Evolutionary conservation across 768 basidiomycete genomes (phyloP).

Genomic region (Pleurotus tuber-regium): DNA sequence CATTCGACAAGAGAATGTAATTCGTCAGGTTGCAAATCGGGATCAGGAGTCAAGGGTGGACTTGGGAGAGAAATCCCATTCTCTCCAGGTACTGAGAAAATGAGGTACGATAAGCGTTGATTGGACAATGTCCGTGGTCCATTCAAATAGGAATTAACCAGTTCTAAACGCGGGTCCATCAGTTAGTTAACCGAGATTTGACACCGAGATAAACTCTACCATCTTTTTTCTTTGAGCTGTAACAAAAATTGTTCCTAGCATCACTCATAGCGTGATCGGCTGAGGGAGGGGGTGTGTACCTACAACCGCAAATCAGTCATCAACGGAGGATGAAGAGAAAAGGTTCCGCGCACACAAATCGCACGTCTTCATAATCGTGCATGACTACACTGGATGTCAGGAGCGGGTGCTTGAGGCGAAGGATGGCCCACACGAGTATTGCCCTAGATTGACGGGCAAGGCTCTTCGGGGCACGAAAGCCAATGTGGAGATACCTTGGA

Average conservation of each 20-base stretch:
- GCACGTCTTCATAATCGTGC: constrained; percentile 59
- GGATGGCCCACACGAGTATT: constrained; percentile 64
- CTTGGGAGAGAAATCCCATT: constrained; percentile 2
- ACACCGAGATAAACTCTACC: constrained; percentile 46
- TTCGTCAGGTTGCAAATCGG: constrained; percentile 7
- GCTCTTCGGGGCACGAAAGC: constrained; percentile 47
- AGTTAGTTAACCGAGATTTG: background rate
- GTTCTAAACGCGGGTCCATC: constrained; percentile 31
- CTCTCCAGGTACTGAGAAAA: constrained; percentile 37
- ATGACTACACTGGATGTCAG: constrained; percentile 63
- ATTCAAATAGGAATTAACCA: constrained; percentile 73
- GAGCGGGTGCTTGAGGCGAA: constrained; percentile 68
- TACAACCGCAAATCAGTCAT: constrained; percentile 23
- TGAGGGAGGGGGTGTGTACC: constrained; percentile 44
- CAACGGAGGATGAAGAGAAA: no score
- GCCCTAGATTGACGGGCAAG: constrained; percentile 49
- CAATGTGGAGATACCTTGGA: constrained; percentile 76
- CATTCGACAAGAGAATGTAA: constrained; percentile 23
- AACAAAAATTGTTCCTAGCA: constrained; percentile 49
- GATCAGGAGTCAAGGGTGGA: constrained; percentile 10
- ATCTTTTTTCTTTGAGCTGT: constrained; percentile 50
- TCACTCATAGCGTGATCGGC: constrained; percentile 41
- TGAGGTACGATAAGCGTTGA: constrained; percentile 62
- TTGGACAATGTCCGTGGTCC: constrained; percentile 72
- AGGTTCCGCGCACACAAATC: constrained; percentile 59